Evolutionary conservation across 257 asterid genomes (phyloP).

Genomic region (Ehretia macrophylla): DNA sequence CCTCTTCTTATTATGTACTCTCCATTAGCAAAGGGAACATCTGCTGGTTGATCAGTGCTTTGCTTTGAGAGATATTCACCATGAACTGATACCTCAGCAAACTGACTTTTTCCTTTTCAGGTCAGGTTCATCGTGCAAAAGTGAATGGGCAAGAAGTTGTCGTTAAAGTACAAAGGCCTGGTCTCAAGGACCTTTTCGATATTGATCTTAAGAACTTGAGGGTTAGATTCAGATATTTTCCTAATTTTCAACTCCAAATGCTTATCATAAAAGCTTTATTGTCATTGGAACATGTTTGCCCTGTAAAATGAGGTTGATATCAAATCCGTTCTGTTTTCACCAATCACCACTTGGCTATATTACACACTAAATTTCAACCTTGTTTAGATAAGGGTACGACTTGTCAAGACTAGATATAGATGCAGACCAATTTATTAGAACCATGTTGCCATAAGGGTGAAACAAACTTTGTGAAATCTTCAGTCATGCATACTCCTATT

Average conservation of each 20-base stretch:
- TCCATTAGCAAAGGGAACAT: not conserved
- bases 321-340: too few species aligned
- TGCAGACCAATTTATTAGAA: not conserved
- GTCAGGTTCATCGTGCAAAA: conserved; percentile 93
- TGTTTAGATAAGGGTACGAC: too few species aligned
- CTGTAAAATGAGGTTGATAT: too few species aligned
- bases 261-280: not conserved
- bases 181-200: conserved; percentile 83
- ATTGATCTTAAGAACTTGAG: conserved; percentile 88
- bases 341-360: too few species aligned
- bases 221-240: conserved; percentile 42
- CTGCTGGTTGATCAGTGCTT: not conserved
- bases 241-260: not conserved
- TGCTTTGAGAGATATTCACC: conserved; percentile 6
- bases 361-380: too few species aligned
- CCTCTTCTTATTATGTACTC: conserved; percentile 1
- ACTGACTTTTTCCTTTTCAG: conserved; percentile 32
- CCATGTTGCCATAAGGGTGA: not conserved
- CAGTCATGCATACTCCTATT: not conserved
- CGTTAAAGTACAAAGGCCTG: conserved; percentile 91
- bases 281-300: not conserved
- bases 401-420: not conserved
- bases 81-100: conserved; percentile 3
- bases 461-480: not conserved
- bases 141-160: conserved; percentile 71